Evolutionary conservation across 768 basidiomycete genomes (phyloP), one percentile per base, ranked within the genome.

Genomic region (Termitomyces sp.): DNA sequence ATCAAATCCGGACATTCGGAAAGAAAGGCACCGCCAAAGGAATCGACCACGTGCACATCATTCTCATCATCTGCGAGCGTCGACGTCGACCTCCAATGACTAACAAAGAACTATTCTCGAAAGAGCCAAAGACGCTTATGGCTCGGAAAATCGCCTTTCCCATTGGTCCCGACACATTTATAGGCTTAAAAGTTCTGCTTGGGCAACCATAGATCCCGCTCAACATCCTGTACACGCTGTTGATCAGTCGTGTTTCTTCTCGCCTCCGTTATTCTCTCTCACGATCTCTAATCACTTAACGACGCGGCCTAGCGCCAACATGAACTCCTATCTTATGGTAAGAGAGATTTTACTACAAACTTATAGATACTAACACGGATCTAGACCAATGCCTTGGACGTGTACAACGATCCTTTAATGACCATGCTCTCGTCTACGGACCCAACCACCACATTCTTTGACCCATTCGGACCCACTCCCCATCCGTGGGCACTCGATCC

Each of bases 221-320:
- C 49, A 18, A 24, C n/a, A 12, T 20, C 28, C 50, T 39, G 20
- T 50, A n/a, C 58, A 38, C 49, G 6, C 68, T 67, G 68, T 69
- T 67, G 68, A 69, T 63, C 68, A 61, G 68, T 61, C 58, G 59
- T 39, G 53, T 50, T n/a, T 42, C 39, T 7, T 16, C 24, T 36
- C n/a, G 18, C 6, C 35, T 38, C 59, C 22, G n/a, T 12, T 55
- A 24, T 62, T 46, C 42, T 51, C 39, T 40, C 35, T 49, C 39
- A 60, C 58, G 48, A 49, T 61, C 48, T 56, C 38, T 61, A 56
- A 58, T 63, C 48, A 20, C 48, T 60, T 55, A 20, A 56, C 57
- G 32, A 60, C 60, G 22, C 54, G 57, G 62, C 63, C 64, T 46
- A 63, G 63, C 24, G 62, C 66, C 48, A 60, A 46, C 20, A 67